Evolutionary conservation across 1,139 yeast genomes (phyloP).

Genomic region (Suhomyces yuchorum): DNA sequence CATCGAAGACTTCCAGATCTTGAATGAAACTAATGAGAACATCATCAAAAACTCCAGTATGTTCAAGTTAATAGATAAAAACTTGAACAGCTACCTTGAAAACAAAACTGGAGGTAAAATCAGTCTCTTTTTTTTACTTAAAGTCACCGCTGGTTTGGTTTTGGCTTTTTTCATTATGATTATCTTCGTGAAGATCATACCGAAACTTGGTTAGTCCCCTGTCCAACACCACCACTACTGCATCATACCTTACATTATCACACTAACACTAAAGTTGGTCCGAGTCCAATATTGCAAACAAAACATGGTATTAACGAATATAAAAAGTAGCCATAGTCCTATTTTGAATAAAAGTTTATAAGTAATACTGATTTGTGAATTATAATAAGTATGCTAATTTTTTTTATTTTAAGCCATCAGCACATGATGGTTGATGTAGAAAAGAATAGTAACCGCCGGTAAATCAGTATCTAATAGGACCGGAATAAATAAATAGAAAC

Average conservation of each 20-base stretch:
- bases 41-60: constrained; percentile 39
- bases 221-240: background rate
- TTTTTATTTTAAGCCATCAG: constrained; percentile 2
- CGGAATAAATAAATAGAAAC: constrained; percentile 12
- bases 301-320: constrained; percentile 8
- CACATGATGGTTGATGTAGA: background rate
- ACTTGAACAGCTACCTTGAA: constrained; percentile 36
- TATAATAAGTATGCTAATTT: constrained; percentile 14
- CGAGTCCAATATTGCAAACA: constrained; percentile 1
- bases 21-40: constrained; percentile 41
- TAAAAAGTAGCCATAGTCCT: constrained; percentile 7
- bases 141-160: constrained; percentile 28
- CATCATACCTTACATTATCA: background rate
- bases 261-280: background rate
- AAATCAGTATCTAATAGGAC: constrained; percentile 11
- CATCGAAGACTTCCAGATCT: constrained; percentile 39
- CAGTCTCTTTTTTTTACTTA: constrained; percentile 38
- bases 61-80: constrained; percentile 41
- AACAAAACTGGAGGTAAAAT: constrained; percentile 45
- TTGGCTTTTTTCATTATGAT: constrained; percentile 31
- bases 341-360: constrained; percentile 10
- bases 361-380: constrained; percentile 15
- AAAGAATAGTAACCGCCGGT: constrained; percentile 6
- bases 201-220: constrained; percentile 12
- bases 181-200: constrained; percentile 20